Percentiles rank a stretch among this genome's conserved stretches.
phyloP scores from a whole-genome alignment of 495 filamentous ascomycete species.

The Neurospora hispaniola region DNA sequence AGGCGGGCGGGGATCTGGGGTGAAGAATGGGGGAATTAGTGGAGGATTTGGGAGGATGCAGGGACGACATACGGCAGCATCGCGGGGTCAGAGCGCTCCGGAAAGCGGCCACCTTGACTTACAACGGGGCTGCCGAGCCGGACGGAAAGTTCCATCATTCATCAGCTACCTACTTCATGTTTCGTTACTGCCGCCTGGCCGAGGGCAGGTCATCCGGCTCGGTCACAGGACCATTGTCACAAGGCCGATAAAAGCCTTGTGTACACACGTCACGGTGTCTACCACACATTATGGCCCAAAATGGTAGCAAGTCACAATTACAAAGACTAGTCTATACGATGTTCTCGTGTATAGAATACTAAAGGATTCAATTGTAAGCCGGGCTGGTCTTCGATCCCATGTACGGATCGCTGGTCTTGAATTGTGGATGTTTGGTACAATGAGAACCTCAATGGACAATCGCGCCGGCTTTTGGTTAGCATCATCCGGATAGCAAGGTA shows the following conservation, averaged over 20 bases:
- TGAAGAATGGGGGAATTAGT: not conserved
- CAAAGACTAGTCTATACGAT: not conserved
- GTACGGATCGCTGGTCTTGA: not conserved
- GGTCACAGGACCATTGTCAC: not conserved
- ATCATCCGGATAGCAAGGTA: not conserved
- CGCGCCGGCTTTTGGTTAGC: not conserved
- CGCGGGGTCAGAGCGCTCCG: not conserved
- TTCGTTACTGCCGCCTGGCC: not conserved
- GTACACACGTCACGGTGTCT: not conserved
- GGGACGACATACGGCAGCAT: not conserved
- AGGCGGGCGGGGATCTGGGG: not conserved
- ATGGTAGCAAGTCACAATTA: not conserved
- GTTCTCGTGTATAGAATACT: not conserved
- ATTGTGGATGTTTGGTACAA: not conserved
- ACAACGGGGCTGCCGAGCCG: not conserved
- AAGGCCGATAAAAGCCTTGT: not conserved
- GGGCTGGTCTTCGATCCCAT: not conserved
- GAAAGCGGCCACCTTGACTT: not conserved
- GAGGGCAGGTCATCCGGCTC: not conserved
- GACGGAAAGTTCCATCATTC: not conserved
- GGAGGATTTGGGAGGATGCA: not conserved
- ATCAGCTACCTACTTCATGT: not conserved
- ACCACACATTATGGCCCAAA: not conserved
- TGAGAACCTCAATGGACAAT: not conserved
- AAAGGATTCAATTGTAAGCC: not conserved